Evolutionary conservation across 2,329 filamentous ascomycete species (phyloP).

Genomic region (Cytospora piceicola): DNA sequence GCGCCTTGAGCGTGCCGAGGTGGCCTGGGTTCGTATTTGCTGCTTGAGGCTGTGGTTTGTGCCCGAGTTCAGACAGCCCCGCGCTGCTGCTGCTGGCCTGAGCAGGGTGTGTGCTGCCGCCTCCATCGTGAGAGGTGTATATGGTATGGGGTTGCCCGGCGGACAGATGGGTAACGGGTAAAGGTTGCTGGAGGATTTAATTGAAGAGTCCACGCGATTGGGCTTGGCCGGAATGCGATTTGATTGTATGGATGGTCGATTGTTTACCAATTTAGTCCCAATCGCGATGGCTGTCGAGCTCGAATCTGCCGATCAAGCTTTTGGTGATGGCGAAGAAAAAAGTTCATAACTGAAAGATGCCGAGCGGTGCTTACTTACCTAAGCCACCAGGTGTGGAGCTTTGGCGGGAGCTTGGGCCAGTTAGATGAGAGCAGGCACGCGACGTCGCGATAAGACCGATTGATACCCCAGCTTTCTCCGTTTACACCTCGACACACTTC

Average conservation of each 20-base stretch:
- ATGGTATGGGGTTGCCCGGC: not conserved
- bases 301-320: conserved; percentile 10
- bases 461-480: not conserved
- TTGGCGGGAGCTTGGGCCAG: conserved; percentile 20
- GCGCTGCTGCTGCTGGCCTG: conserved; percentile 22
- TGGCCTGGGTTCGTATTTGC: conserved; percentile 50
- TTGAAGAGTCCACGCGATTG: conserved; percentile 23
- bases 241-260: not conserved
- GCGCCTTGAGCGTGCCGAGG: conserved; percentile 58
- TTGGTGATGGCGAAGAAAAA: conserved; percentile 20
- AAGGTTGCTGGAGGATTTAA: not conserved
- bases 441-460: conserved; percentile 1
- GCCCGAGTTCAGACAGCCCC: conserved; percentile 23
- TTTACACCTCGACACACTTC: not conserved
- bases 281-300: conserved; percentile 24
- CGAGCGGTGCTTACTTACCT: conserved; percentile 17
- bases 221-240: not conserved
- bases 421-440: conserved; percentile 9
- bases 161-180: not conserved
- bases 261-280: conserved; percentile 16
- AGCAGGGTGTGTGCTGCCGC: conserved; percentile 24
- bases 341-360: conserved; percentile 20
- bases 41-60: conserved; percentile 23
- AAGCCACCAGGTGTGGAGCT: conserved; percentile 17
- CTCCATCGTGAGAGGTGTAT: conserved; percentile 21